Conservation (phyloP, 139 green algal species). For the Desmodesmus armatus region DNA sequence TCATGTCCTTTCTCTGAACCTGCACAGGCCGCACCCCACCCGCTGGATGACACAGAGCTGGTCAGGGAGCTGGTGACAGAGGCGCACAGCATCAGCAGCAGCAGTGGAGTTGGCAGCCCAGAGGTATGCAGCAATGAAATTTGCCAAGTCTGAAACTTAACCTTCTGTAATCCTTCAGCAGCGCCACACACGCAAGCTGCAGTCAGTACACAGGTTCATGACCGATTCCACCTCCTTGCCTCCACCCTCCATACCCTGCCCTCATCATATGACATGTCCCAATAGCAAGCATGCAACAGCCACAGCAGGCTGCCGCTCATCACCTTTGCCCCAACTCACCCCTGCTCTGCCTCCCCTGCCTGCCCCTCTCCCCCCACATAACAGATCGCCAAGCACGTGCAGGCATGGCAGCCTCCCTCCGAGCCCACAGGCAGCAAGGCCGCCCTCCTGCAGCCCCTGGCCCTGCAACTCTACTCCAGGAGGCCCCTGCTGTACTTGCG, state of each 20-base stretch:
- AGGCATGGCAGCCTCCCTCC: background rate
- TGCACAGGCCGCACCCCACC: background rate
- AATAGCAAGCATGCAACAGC: too few relatives aligned
- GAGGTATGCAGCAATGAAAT: too few relatives aligned
- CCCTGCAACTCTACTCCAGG: background rate
- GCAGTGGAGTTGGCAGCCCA: conserved; percentile 33
- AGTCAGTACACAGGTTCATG: too few relatives aligned
- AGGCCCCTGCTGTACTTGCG: conserved; percentile 22
- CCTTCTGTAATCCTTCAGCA: too few relatives aligned
- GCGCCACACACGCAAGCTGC: too few relatives aligned
- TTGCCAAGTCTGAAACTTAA: too few relatives aligned
- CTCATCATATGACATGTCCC: too few relatives aligned
- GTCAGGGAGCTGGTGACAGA: conserved; percentile 1
- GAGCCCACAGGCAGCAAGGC: background rate
- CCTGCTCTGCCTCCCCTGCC: background rate
- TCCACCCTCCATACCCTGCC: too few relatives aligned
- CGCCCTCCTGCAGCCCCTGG: background rate
- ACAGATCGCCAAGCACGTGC: conserved; percentile 33
- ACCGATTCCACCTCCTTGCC: too few relatives aligned
- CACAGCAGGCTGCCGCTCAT: too few relatives aligned
- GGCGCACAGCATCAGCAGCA: background rate
- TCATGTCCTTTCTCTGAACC: background rate
- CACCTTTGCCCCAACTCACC: too few relatives aligned
- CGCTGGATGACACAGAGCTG: background rate
- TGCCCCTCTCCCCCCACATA: background rate